Evolutionary conservation across 1,284 basidiomycete genomes (phyloP), one percentile per base, ranked within the genome.

Genomic region (Schizophyllum commune): DNA sequence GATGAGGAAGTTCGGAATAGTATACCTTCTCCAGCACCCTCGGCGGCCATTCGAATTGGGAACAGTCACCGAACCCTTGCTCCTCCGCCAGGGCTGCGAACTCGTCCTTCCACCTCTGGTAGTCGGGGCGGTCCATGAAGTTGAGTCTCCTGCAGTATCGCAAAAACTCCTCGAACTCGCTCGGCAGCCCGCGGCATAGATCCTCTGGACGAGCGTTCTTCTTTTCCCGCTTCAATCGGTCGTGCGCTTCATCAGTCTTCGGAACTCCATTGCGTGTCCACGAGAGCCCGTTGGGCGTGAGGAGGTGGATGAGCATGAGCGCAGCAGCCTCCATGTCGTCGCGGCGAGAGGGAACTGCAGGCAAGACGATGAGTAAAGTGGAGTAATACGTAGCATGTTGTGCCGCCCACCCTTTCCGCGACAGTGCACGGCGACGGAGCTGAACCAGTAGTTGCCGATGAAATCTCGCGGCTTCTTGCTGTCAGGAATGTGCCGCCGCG

Each of bases 391-490:
- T 66, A 17, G 54, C 33, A 59, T 47, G 27, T 39, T 5, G 39
- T 9, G 20, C 22, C 17, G 68, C 76, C 64, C 66, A 88, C 89
- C 86, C 79, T 81, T 83, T 60, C 85, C 85, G 59, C 82, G 81
- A 68, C 89, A 91, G 70, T 91, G 88, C 2, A 91, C 89, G 56
- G 80, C 81, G 6, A 90, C 81, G 17, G 88, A 90, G 60, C 79
- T 81, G 64, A 91, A 91, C 88, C 88, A 91, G 68, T 90, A 91
- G 68, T 91, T 91, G 32, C 88, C 88, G 57, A 91, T 84, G 66
- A 91, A 91, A 68, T 89, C 85, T 52, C 86, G 82, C 68, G 84
- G 84, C 9, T 68, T 71, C 64, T 80, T 84, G 66, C 83, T 84
- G 62, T 90, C 84, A 19, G 83, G 81, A 61, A 91, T 87, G 66